phyloP scores from a whole-genome alignment of 768 basidiomycete genomes.

The Boletus reticuloceps region DNA sequence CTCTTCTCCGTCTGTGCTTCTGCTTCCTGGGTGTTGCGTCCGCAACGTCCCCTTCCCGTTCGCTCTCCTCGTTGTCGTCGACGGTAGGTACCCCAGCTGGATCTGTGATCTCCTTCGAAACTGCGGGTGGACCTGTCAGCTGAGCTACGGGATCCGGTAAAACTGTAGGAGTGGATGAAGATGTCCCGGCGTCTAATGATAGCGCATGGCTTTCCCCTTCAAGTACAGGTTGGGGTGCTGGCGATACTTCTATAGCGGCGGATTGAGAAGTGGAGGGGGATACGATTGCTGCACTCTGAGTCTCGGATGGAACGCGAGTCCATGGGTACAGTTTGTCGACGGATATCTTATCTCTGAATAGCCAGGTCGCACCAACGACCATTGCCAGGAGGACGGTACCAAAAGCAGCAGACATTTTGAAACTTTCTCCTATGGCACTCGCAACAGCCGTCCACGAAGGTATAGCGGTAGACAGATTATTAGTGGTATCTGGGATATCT shows the following conservation, averaged over 20 bases:
- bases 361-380: conserved; percentile 22
- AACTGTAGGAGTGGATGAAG: not conserved
- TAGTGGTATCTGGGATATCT: conserved; percentile 15
- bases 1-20: conserved; percentile 43
- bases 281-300: not conserved
- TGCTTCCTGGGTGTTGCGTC: conserved; percentile 44
- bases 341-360: conserved; percentile 23
- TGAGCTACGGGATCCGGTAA: not conserved
- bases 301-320: not conserved
- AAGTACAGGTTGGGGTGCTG: not conserved
- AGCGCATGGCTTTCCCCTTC: not conserved
- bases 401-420: conserved; percentile 13
- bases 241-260: not conserved
- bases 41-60: conserved; percentile 46
- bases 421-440: conserved; percentile 11
- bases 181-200: not conserved
- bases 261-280: conserved; percentile 1
- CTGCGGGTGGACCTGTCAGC: conserved; percentile 1
- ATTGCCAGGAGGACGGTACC: conserved; percentile 24
- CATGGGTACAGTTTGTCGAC: conserved; percentile 10
- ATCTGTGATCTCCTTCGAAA: conserved; percentile 10
- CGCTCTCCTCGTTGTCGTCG: conserved; percentile 56
- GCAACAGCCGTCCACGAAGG: conserved; percentile 17
- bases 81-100: conserved; percentile 2
- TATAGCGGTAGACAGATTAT: conserved; percentile 9